Conservation (phyloP, 495 filamentous ascomycete species). For the Neurospora sp. region DNA sequence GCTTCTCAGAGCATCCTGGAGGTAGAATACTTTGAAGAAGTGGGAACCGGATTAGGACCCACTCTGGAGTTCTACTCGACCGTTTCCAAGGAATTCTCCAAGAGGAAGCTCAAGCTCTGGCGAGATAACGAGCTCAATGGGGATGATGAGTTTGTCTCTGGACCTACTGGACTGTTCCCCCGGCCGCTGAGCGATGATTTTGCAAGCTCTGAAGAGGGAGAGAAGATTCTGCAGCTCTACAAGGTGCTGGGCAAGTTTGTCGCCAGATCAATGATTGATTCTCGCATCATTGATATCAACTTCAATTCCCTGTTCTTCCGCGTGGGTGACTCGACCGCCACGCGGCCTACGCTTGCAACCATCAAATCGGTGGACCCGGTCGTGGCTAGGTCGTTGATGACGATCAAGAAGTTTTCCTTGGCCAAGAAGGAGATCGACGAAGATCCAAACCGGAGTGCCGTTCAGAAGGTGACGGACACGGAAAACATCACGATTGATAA, state of each 20-base stretch:
- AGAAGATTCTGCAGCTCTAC: constrained; percentile 76
- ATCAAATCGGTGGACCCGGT: constrained; percentile 82
- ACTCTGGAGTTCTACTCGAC: constrained; percentile 98
- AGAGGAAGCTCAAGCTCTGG: constrained; percentile 95
- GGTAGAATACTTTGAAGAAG: constrained; percentile 98
- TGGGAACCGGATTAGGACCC: constrained; percentile 90
- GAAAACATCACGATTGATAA: constrained; percentile 61
- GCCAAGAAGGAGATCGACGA: constrained; percentile 75
- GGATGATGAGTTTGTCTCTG: constrained; percentile 77
- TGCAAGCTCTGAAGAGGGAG: constrained; percentile 61
- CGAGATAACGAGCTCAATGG: constrained; percentile 75
- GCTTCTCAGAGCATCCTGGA: constrained; percentile 90
- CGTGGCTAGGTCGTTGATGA: constrained; percentile 73
- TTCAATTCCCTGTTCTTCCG: constrained; percentile 98
- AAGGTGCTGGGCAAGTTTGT: constrained; percentile 96
- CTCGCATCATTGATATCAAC: constrained; percentile 92
- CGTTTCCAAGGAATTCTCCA: constrained; percentile 94
- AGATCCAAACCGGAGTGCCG: constrained; percentile 47
- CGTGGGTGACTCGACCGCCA: constrained; percentile 63
- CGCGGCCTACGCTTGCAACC: constrained; percentile 82
- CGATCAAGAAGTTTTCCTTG: constrained; percentile 77
- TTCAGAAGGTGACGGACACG: constrained; percentile 59
- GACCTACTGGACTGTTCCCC: constrained; percentile 78
- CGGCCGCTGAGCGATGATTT: constrained; percentile 80
- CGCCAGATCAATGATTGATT: constrained; percentile 96